Conservation (phyloP, 352 stramenopile species). For the Pythium rishiriense region DNA sequence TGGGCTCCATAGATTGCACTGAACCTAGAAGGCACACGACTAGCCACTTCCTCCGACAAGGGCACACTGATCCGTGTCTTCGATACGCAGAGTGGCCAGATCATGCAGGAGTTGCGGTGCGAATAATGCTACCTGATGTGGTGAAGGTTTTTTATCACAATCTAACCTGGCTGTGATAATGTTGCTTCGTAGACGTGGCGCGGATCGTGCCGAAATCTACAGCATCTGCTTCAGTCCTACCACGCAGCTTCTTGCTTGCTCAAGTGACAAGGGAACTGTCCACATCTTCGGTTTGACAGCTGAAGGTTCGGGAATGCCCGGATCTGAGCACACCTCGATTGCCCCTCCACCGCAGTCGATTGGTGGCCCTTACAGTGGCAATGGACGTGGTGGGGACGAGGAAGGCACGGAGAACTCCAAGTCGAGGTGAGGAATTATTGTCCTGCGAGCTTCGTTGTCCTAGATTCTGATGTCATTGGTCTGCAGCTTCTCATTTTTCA, state of each 20-base stretch:
- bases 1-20: slow-evolving; percentile 74
- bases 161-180: neutral
- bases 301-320: slow-evolving; percentile 56
- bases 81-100: slow-evolving; percentile 92
- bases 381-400: slow-evolving; percentile 43
- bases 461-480: neutral
- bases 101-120: slow-evolving; percentile 85
- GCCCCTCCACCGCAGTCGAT: slow-evolving; percentile 48
- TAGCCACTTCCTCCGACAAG: slow-evolving; percentile 97
- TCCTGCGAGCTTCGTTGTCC: neutral
- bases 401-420: slow-evolving; percentile 89
- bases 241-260: slow-evolving; percentile 93
- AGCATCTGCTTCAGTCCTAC: slow-evolving; percentile 97
- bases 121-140: neutral
- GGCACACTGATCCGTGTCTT: slow-evolving; percentile 98
- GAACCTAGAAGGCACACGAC: slow-evolving; percentile 92
- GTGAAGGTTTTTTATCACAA: neutral
- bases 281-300: slow-evolving; percentile 93
- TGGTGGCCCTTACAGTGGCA: slow-evolving; percentile 46
- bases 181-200: slow-evolving; percentile 76
- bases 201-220: slow-evolving; percentile 96
- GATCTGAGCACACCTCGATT: slow-evolving; percentile 56
- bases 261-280: slow-evolving; percentile 96
- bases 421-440: slow-evolving; percentile 50
- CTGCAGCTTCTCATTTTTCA: slow-evolving; percentile 87